Base-by-base conservation (phyloP, 2,329 filamentous ascomycete species). In the Trichoderma arundinaceum region DNA sequence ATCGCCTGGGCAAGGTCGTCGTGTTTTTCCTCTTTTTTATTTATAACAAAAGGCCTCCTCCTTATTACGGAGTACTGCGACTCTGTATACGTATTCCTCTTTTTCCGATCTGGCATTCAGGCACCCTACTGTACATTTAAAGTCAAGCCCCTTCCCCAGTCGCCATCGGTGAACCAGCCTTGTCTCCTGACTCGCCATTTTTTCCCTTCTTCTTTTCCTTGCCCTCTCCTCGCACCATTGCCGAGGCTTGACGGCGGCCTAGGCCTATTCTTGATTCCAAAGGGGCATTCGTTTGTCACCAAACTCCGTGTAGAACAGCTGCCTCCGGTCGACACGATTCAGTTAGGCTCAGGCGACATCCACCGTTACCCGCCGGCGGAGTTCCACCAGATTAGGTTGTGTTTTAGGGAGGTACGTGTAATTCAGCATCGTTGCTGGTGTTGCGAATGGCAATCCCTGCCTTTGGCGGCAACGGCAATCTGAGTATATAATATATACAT, bases 391-490 rank as follows among this genome's bases (percentile, higher is more conserved):
- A 53, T 63, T 63, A 63, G 39, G 49, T 46, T 54, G 59, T 46
- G 13, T 46, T 63, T 63, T 41, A 63, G 49, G 59, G 49, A 63
- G 59, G 59, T 63, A n/a, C 46, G 57, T 63, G 28, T 63, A 53
- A 15, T 52, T 59, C 43, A 48, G 41, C 22, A 33, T 32, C 41
- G 35, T 19, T 32, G 22, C 22, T 28, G 22, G 22, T 28, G 22
- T 28, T 28, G 22, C 22, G 22, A 28, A 28, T 28, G 22, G 4
- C 22, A 44, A 63, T 51, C 59, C 59, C 46, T 46, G 59, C 17
- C 39, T 10, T 15, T 33, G 15, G 12, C 19, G 46, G 46, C 46
- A 49, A n/a, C 22, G 35, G 12, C 35, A 38, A 54, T 54, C 22
- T 28, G 22, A 28, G 22, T 28, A 28, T 28, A 28, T 28, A 4